Evolutionary conservation across 495 filamentous ascomycete genomes (phyloP).

Genomic region (Lentithecium fluviatile): DNA sequence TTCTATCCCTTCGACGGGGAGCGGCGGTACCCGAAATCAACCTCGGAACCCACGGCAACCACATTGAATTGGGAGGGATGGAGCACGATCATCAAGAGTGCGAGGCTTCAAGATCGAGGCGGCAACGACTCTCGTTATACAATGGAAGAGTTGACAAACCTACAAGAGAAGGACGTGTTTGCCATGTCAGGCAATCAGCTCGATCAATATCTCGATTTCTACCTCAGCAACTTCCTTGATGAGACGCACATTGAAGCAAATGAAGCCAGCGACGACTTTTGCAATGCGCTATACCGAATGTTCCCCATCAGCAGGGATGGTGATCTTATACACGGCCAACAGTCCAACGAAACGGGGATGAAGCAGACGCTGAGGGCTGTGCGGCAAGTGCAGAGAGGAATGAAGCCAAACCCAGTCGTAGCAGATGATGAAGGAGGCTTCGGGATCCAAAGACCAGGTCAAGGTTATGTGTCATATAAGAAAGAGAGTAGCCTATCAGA

Average conservation of each 20-base stretch:
- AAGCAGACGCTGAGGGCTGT: constrained; percentile 35
- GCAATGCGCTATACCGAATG: constrained; percentile 50
- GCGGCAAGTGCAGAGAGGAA: constrained; percentile 44
- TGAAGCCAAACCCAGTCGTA: constrained; percentile 36
- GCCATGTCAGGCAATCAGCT: constrained; percentile 65
- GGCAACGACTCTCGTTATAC: constrained; percentile 4
- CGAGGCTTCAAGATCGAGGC: neutral
- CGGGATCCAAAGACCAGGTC: constrained; percentile 50
- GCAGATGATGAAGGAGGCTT: constrained; percentile 31
- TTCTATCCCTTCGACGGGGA: constrained; percentile 72
- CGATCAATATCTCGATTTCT: constrained; percentile 87
- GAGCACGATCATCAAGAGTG: constrained; percentile 40
- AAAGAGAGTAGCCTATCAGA: constrained; percentile 57
- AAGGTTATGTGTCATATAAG: constrained; percentile 58
- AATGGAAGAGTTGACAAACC: constrained; percentile 37
- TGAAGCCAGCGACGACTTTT: constrained; percentile 30
- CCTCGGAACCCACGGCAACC: constrained; percentile 60
- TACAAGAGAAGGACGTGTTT: constrained; percentile 68
- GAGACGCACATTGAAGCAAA: constrained; percentile 1
- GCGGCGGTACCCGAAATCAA: constrained; percentile 54
- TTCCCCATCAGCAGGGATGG: constrained; percentile 47
- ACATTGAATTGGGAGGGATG: constrained; percentile 72
- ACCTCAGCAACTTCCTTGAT: constrained; percentile 68
- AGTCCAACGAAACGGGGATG: constrained; percentile 1
- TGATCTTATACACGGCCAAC: neutral